Evolutionary conservation across 495 filamentous ascomycete species (phyloP).

Genomic region (Talaromyces adpressus): DNA sequence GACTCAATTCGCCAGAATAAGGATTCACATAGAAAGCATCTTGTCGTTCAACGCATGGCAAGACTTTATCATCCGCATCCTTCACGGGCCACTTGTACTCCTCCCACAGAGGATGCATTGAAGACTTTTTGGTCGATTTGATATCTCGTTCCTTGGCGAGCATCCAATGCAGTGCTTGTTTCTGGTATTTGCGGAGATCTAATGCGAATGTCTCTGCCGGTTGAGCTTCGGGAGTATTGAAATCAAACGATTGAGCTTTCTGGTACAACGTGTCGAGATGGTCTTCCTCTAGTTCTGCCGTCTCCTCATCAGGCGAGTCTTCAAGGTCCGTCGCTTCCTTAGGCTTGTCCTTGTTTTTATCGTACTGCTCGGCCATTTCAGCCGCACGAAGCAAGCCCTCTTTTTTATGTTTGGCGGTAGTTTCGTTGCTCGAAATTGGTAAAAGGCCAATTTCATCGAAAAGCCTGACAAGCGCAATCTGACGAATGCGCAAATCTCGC

Average conservation of each 20-base stretch:
- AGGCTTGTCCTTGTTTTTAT: constrained; percentile 49
- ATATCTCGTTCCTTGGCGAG: constrained; percentile 82
- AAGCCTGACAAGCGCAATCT: constrained; percentile 79
- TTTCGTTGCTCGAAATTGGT: constrained; percentile 65
- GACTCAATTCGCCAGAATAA: constrained; percentile 90
- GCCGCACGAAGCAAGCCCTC: constrained; percentile 78
- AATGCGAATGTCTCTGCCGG: constrained; percentile 76
- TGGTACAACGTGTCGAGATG: constrained; percentile 91
- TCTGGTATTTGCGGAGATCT: constrained; percentile 86
- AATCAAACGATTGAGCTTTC: constrained; percentile 96
- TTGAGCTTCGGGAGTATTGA: constrained; percentile 77
- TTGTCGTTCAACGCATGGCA: constrained; percentile 56
- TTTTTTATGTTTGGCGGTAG: constrained; percentile 69
- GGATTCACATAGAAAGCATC: constrained; percentile 88
- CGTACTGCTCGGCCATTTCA: constrained; percentile 75
- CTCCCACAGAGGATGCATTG: constrained; percentile 98
- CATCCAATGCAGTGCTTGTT: constrained; percentile 94
- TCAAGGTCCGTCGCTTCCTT: constrained; percentile 37
- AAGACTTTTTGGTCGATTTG: constrained; percentile 55
- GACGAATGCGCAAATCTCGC: constrained; percentile 72
- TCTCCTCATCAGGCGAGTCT: constrained; percentile 65
- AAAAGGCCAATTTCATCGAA: constrained; percentile 84
- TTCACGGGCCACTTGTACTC: constrained; percentile 85
- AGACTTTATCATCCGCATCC: constrained; percentile 73
- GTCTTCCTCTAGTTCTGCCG: constrained; percentile 87